Evolutionary conservation across 345 rosid genomes (phyloP), one percentile per base, ranked within the genome.

Genomic region (Euphorbia tirucalli): DNA sequence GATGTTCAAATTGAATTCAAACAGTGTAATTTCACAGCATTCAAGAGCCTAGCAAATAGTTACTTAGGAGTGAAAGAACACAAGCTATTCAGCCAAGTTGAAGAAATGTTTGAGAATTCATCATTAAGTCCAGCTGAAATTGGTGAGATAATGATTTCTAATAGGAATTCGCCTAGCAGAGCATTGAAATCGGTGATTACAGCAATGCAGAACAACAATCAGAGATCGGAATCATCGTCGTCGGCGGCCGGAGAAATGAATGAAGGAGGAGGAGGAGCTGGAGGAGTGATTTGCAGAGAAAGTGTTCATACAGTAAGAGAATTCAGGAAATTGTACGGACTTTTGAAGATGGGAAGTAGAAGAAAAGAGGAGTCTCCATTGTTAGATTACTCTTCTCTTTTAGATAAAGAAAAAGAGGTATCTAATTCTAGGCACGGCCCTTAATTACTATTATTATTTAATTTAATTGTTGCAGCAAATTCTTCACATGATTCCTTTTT

Each of bases 31-130:
- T 76, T 70, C 75, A 48, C 71, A 1, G 61, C 66, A 16, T 64
- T 76, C 46, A 76, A 76, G 46, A 76, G 50, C 27, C 49, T 76
- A 24, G 79, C 79, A 1, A 70, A 39, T 14, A 76, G 37, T 76
- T 71, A 76, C 75, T 64, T 76, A 13, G 79, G 79, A 14, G 25
- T 76, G 10, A 70, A 70, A 59, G 79, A 76, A n/a, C 79, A 76
- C 70, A 76, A 76, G 67, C 71, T 76, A 22, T 76, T 76, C 54
- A 28, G 75, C 13, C 79, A 66, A 4, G 57, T 71, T 0, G 75
- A 66, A 52, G 80, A 77, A 35, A 71, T 71, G 7, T 21, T 77
- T 28, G 63, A 59, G 5, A 14, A 22, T 5, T 75, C 75, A 10
- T 75, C 64, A 7, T 15, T 77, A 41, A 77, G 76, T 32, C 76